These are phyloP conservation scores for Arthrobotrys conoides DNA, from an alignment of 2,329 filamentous ascomycete species.

Conservation along the genomic window DNA sequence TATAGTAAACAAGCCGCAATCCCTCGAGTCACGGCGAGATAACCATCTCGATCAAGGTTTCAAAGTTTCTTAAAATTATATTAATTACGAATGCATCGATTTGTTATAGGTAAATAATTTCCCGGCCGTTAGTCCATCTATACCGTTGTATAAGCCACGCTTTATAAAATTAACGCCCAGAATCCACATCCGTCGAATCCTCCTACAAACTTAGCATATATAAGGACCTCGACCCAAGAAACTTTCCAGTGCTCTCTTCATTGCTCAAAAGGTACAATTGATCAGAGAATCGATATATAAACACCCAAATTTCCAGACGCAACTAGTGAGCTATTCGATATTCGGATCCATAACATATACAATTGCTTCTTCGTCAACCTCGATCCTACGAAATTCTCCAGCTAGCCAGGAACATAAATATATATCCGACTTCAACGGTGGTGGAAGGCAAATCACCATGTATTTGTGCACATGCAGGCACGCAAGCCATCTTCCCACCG, in stretches of 20 bases:
- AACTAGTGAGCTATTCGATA: slow-evolving; percentile 4
- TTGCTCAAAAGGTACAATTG: neutral
- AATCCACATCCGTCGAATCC: slow-evolving; percentile 20
- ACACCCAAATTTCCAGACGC: slow-evolving; percentile 1
- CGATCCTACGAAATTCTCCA: neutral
- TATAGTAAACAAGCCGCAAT: neutral
- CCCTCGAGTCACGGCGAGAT: slow-evolving; percentile 14
- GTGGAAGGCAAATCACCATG: neutral
- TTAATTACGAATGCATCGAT: neutral
- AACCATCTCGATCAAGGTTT: slow-evolving; percentile 1
- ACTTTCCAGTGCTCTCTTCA: too few relatives aligned
- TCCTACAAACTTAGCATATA: slow-evolving; percentile 15
- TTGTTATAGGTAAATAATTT: neutral
- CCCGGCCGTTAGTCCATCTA: neutral
- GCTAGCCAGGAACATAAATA: neutral
- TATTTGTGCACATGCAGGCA: neutral
- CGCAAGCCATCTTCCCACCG: slow-evolving; percentile 10
- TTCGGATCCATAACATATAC: neutral
- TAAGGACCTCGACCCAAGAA: slow-evolving; percentile 1
- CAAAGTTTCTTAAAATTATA: neutral
- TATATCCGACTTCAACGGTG: slow-evolving; percentile 11
- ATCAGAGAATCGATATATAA: neutral
- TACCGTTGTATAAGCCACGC: slow-evolving; percentile 1
- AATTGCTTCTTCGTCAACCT: slow-evolving; percentile 12
- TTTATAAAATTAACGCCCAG: slow-evolving; percentile 3